These are phyloP conservation scores for Daphne laureola DNA, from an alignment of 441 rosid species.

Conservation along the genomic window DNA sequence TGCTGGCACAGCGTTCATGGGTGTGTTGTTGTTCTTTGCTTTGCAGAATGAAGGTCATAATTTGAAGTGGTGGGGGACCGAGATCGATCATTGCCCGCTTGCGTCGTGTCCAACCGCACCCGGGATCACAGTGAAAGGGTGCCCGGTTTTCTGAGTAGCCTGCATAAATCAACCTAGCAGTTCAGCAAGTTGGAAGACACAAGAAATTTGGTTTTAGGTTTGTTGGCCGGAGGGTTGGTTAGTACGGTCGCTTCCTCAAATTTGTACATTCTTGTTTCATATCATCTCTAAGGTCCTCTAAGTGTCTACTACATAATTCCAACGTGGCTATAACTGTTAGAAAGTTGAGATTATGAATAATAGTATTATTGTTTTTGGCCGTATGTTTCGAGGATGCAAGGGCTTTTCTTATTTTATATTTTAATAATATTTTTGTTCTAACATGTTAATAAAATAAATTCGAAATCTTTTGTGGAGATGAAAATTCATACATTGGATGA, in stretches of 20 bases:
- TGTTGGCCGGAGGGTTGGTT: not conserved
- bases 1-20: constrained; percentile 98
- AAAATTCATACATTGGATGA: too few relatives aligned
- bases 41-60: constrained; percentile 57
- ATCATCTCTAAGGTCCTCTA: not conserved
- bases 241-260: not conserved
- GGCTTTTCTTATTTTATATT: too few relatives aligned
- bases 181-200: not conserved
- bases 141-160: constrained; percentile 49
- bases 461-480: too few relatives aligned
- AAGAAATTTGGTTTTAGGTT: not conserved
- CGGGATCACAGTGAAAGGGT: constrained; percentile 57
- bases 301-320: too few relatives aligned
- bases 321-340: too few relatives aligned
- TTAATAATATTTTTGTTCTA: too few relatives aligned
- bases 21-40: constrained; percentile 80
- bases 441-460: too few relatives aligned
- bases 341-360: too few relatives aligned
- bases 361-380: too few relatives aligned
- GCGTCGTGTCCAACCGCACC: constrained; percentile 82
- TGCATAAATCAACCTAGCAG: too few relatives aligned
- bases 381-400: too few relatives aligned
- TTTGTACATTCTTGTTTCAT: constrained; percentile 10
- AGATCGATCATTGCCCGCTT: constrained; percentile 80
- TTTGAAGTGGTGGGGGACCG: constrained; percentile 86